Percentiles rank a stretch among this genome's conserved stretches.
Evolutionary conservation across 768 basidiomycete genomes (phyloP).

Genomic region (Paxillus involutus): DNA sequence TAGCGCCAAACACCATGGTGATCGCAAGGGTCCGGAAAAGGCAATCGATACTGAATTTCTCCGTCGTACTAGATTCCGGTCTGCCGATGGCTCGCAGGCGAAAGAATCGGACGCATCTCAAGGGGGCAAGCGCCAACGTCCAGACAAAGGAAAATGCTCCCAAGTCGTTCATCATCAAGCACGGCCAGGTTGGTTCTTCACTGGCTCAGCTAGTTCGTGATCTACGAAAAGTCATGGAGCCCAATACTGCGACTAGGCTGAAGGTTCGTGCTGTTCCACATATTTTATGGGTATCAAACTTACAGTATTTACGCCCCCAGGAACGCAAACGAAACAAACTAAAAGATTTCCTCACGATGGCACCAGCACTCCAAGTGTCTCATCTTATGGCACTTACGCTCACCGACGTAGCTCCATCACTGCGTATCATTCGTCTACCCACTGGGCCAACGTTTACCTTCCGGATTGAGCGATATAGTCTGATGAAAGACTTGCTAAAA

Average conservation of each 20-base stretch:
- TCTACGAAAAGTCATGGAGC: conserved; percentile 95
- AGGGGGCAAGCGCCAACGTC: conserved; percentile 44
- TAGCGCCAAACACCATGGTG: conserved; percentile 22
- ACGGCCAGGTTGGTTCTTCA: conserved; percentile 88
- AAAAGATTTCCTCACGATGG: conserved; percentile 93
- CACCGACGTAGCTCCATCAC: conserved; percentile 79
- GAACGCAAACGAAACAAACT: conserved; percentile 88
- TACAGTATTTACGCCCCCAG: conserved; percentile 40
- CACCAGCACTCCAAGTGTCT: conserved; percentile 85
- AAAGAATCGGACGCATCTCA: conserved; percentile 82
- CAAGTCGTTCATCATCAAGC: conserved; percentile 96
- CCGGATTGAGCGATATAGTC: conserved; percentile 87
- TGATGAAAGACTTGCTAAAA: conserved; percentile 80
- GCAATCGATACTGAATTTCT: conserved; percentile 12
- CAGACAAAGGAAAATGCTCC: conserved; percentile 48
- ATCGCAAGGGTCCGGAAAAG: conserved; percentile 15
- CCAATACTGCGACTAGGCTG: conserved; percentile 93
- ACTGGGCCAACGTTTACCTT: conserved; percentile 94
- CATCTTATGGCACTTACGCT: conserved; percentile 92
- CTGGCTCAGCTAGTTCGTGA: conserved; percentile 89
- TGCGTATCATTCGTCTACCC: conserved; percentile 85
- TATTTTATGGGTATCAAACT: neutral
- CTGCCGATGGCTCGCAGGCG: conserved; percentile 65
- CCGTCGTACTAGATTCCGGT: conserved; percentile 1
- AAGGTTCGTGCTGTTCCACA: conserved; percentile 48